phyloP scores from a whole-genome alignment of 805 yeast species.

The Torulaspora gathmanii region DNA sequence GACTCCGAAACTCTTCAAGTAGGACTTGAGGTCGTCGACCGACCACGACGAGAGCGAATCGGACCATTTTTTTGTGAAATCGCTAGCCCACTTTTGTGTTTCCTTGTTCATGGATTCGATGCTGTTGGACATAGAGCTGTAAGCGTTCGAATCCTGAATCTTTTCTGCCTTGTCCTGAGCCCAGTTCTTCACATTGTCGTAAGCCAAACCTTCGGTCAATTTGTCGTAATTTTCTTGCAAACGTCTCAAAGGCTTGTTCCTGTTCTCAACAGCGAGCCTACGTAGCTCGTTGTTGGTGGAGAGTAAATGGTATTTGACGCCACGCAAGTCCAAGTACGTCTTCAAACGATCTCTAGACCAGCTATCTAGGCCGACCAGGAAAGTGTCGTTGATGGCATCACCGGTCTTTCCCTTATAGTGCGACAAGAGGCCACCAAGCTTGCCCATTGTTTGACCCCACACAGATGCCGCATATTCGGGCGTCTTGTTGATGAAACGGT shows the following conservation, averaged over 20 bases:
- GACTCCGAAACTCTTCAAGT: conserved; percentile 42
- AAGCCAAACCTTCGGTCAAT: conserved; percentile 40
- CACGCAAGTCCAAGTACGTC: conserved; percentile 41
- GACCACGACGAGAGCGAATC: conserved; percentile 41
- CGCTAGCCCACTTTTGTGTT: conserved; percentile 17
- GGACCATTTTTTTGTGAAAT: conserved; percentile 20
- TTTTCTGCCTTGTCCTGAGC: conserved; percentile 16
- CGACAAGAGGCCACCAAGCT: conserved; percentile 9
- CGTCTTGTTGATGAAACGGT: conserved; percentile 38
- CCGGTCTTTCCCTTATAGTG: conserved; percentile 30
- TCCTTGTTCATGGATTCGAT: conserved; percentile 13
- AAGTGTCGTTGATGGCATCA: conserved; percentile 42
- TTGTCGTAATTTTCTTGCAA: conserved; percentile 25
- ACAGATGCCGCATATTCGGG: conserved; percentile 27
- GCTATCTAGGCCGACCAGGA: conserved; percentile 42
- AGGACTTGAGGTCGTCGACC: conserved; percentile 40
- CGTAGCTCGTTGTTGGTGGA: conserved; percentile 41
- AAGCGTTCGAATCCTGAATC: conserved; percentile 15
- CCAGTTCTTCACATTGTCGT: conserved; percentile 41
- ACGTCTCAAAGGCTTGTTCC: conserved; percentile 36
- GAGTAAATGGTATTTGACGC: conserved; percentile 38
- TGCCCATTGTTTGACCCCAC: conserved; percentile 23
- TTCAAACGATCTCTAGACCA: conserved; percentile 47
- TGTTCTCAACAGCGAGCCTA: conserved; percentile 38
- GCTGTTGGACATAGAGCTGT: conserved; percentile 11